Evolutionary conservation across 192 early-diverging fungal genomes (phyloP).

Genomic region (Gonapodya prolifera): DNA sequence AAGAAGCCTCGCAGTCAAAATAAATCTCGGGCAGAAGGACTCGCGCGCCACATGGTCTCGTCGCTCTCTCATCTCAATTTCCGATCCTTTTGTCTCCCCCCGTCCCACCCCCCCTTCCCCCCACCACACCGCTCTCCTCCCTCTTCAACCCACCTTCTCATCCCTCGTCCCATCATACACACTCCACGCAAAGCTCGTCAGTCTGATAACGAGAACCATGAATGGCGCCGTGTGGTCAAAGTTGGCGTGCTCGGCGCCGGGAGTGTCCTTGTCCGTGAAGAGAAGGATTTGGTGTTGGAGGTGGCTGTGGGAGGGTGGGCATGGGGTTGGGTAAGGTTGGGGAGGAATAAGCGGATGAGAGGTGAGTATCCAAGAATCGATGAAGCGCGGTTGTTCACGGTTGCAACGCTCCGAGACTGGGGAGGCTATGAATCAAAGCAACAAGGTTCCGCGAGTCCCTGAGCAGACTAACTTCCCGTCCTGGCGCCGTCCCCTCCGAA

Average conservation of each 20-base stretch:
- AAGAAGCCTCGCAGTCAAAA: no score
- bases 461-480: not conserved
- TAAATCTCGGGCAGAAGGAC: no score
- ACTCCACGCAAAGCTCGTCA: constrained; percentile 76
- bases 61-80: no score
- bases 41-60: no score
- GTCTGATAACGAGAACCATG: constrained; percentile 88
- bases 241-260: constrained; percentile 25
- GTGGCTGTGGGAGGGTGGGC: not conserved
- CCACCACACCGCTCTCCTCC: no score
- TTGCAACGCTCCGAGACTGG: no score
- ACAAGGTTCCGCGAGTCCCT: not conserved
- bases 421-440: not conserved
- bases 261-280: constrained; percentile 14
- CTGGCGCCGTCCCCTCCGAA: constrained; percentile 6
- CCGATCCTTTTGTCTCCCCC: no score
- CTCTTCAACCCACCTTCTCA: not conserved
- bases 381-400: no score
- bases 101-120: no score
- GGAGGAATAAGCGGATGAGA: no score
- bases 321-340: no score
- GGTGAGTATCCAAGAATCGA: no score
- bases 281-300: not conserved
- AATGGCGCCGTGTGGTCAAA: constrained; percentile 83
- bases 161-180: constrained; percentile 61